Evolutionary conservation across 225 moss, liverwort and hornwort species (phyloP).

Genomic region (Bryoerythrophyllum caledonicum): DNA sequence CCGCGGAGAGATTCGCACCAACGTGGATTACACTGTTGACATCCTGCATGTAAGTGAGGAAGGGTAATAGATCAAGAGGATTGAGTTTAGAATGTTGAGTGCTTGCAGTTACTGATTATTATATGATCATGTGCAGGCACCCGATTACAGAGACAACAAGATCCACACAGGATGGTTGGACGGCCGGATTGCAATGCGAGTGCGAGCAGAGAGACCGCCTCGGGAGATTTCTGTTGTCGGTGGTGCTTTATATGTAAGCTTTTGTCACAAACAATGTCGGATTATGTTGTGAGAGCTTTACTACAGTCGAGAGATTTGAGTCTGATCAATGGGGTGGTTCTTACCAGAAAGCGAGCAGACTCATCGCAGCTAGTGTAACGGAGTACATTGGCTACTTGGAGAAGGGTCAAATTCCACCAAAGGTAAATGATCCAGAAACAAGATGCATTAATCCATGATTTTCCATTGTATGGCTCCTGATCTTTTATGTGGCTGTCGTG

Average conservation of each 20-base stretch:
- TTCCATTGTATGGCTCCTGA: not conserved
- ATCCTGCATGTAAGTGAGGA: conserved; percentile 76
- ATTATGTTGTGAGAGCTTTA: not conserved
- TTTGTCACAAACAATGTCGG: not conserved
- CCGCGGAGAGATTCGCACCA: conserved; percentile 93
- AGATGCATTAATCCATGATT: not conserved
- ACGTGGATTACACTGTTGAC: conserved; percentile 96
- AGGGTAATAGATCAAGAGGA: not conserved
- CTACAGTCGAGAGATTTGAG: not conserved
- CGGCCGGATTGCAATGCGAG: conserved; percentile 90
- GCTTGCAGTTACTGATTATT: conserved; percentile 17
- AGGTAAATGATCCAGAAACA: conserved; percentile 42
- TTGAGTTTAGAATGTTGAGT: not conserved
- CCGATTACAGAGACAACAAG: conserved; percentile 84
- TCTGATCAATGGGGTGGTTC: conserved; percentile 18
- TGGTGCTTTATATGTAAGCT: conserved; percentile 91
- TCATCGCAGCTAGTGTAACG: conserved; percentile 80
- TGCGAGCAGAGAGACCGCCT: conserved; percentile 83
- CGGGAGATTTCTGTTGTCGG: conserved; percentile 90
- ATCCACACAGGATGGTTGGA: conserved; percentile 99
- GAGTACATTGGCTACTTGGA: conserved; percentile 96
- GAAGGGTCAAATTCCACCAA: conserved; percentile 98
- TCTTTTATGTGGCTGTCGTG: conserved; percentile 7
- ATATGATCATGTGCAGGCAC: conserved; percentile 50
- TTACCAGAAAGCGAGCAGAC: conserved; percentile 75